Conservation (phyloP, 2,329 filamentous ascomycete genomes). For the Neophaeococcomyces mojaviensis region DNA sequence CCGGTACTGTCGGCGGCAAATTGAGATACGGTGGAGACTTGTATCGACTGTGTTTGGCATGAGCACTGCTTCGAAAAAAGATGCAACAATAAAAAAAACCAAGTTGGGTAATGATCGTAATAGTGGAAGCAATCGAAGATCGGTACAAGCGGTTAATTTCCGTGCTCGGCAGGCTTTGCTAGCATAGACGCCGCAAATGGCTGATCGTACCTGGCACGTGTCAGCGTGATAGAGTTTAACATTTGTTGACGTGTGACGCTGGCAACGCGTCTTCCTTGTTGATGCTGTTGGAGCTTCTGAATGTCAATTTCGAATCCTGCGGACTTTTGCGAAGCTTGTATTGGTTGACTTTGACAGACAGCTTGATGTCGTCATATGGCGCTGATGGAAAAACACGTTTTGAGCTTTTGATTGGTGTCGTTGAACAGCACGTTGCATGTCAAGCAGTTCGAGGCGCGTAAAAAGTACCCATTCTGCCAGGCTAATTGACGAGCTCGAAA, state of each 20-base stretch:
- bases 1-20: background rate
- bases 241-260: background rate
- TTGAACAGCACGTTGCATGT: background rate
- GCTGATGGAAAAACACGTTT: background rate
- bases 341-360: background rate
- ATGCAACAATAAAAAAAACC: no score
- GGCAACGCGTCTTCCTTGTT: constrained; percentile 4
- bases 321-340: background rate
- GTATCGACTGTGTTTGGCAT: background rate
- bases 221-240: background rate
- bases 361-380: background rate
- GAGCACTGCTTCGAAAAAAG: background rate
- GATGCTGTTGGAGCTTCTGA: background rate
- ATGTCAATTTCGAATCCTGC: background rate
- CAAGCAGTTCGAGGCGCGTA: constrained; percentile 2
- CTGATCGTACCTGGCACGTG: no score
- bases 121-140: no score
- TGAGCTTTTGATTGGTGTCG: constrained; percentile 1
- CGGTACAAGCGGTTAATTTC: no score
- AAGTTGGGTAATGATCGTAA: no score
- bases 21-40: background rate
- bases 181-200: no score
- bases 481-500: background rate
- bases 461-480: background rate
- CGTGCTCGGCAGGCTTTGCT: no score